Evolutionary conservation across 2,329 filamentous ascomycete genomes (phyloP), one percentile per base, ranked within the genome.

Genomic region (Basipetospora chlamydospora): DNA sequence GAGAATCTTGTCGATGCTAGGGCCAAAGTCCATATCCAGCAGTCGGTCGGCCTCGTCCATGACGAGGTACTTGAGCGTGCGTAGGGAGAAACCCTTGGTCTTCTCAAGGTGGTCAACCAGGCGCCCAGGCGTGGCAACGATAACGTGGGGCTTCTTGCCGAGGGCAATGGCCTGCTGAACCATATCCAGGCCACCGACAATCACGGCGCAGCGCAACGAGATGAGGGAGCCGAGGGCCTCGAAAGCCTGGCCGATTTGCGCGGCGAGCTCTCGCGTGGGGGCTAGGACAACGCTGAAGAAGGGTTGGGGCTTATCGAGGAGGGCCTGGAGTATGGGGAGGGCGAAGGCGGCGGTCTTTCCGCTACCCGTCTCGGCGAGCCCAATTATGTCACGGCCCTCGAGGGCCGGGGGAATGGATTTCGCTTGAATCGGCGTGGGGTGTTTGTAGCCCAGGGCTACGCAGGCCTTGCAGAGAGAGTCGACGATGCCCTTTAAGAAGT

Each of bases 311-410:
- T 86, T 84, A 39, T 90, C 81, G 60, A 96, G 80, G 2, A 98
- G 72, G 3, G 81, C 77, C 55, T 95, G 87, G 3, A 98, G 70
- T 26, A 98, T 92, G 1, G 90, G 90, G 3, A 98, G 65, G 0
- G 85, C 86, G 54, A 96, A 98, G 0, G 90, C 87, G 6, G 86
- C 88, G 0, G 90, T 96, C 37, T 96, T 98, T 59, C 90, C 90
- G 51, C 78, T 86, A 47, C 90, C 90, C 0, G 90, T 98, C 59
- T 98, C 88, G 22, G 90, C 90, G 35, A 96, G 68, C 28, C 87
- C 90, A 47, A 98, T 94, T 23, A 96, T 66, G 56, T 96, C 90
- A 49, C 85, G 74, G 36, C 80, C 77, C 49, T 81, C 60, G 4
- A 95, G 67, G 25, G 87, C 87, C 35, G 70, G 55, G 4, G 88